Evolutionary conservation across 1,139 yeast species (phyloP), one percentile per base, ranked within the genome.

Genomic region (Geotrichum siamense): DNA sequence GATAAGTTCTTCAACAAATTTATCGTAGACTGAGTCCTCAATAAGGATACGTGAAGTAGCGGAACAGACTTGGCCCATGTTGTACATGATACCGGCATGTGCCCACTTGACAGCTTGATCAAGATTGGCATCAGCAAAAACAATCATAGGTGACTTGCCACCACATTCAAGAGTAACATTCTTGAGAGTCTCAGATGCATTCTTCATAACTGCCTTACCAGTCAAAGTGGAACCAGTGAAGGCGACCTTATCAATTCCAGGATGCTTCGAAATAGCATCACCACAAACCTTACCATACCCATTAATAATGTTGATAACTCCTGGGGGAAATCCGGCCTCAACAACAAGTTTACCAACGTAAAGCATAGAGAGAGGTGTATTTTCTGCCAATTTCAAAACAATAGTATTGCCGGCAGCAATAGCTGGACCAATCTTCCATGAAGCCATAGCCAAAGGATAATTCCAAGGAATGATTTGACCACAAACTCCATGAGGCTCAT

Each of bases 401-500:
- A 79, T 68, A 41, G 82, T 76, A 68, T 82, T 82, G 66, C 91
- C 91, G 49, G 91, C 75, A 48, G 84, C 87, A 54, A 83, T 66
- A 49, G 89, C 87, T 36, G 93, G 91, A 43, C 81, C 89, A 48
- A 83, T 42, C 50, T 58, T 59, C 94, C 94, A 83, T 20, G 84
- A 68, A 57, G 79, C 73, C 85, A 83, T 82, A 65, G 80, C 72
- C 55, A 82, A 60, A 52, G 94, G 94, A 75, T 82, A 85, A 66
- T 85, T 85, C 94, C 94, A 85, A 52, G 95, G 94, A 51, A 84
- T 83, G 56, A 85, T 82, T 61, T 82, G 89, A 48, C 91, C 94
- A 67, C 89, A 81, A 40, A 85, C 91, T 56, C 94, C 94, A 53
- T 81, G 67, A 50, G 94, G 94, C 62, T 83, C 93, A 52, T 75